Conservation (phyloP, 495 filamentous ascomycete genomes). For the Recurvomyces mirabilis region DNA sequence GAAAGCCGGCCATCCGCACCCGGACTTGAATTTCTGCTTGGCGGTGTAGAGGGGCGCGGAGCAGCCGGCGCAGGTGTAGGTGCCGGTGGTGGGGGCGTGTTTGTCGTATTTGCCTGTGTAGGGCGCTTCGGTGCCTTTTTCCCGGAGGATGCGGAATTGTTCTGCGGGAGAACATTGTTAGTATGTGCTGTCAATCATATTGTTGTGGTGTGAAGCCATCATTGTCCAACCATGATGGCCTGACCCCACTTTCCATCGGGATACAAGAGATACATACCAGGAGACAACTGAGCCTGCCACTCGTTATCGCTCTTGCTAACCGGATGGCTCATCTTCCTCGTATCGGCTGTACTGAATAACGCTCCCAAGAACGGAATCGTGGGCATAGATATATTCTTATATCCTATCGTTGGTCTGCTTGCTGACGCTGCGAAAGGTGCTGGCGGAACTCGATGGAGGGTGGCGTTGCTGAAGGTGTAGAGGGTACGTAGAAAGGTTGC, state of each 20-base stretch:
- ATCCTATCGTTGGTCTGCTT: slow-evolving; percentile 24
- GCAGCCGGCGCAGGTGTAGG: slow-evolving; percentile 81
- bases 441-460: slow-evolving; percentile 23
- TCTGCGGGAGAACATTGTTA: slow-evolving; percentile 42
- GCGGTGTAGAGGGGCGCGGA: slow-evolving; percentile 80
- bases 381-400: slow-evolving; percentile 47
- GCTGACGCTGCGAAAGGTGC: slow-evolving; percentile 27
- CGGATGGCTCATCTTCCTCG: slow-evolving; percentile 63
- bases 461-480: slow-evolving; percentile 31
- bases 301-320: slow-evolving; percentile 68
- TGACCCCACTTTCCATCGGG: background rate
- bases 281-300: slow-evolving; percentile 75
- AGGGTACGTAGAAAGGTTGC: slow-evolving; percentile 43
- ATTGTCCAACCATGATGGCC: no score
- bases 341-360: slow-evolving; percentile 56
- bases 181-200: background rate
- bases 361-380: slow-evolving; percentile 66
- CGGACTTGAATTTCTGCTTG: slow-evolving; percentile 85
- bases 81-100: slow-evolving; percentile 60
- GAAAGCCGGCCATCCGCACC: slow-evolving; percentile 96
- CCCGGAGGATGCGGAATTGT: slow-evolving; percentile 83
- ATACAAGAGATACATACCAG: slow-evolving; percentile 40
- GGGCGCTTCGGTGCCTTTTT: slow-evolving; percentile 81
- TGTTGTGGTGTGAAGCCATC: no score
- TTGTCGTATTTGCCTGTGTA: slow-evolving; percentile 76